A percentile compares a stretch with the other conserved stretches of the same genome.
These are phyloP conservation scores for Penicillium fimorum DNA, from an alignment of 495 filamentous ascomycete genomes.

Conservation along the genomic window DNA sequence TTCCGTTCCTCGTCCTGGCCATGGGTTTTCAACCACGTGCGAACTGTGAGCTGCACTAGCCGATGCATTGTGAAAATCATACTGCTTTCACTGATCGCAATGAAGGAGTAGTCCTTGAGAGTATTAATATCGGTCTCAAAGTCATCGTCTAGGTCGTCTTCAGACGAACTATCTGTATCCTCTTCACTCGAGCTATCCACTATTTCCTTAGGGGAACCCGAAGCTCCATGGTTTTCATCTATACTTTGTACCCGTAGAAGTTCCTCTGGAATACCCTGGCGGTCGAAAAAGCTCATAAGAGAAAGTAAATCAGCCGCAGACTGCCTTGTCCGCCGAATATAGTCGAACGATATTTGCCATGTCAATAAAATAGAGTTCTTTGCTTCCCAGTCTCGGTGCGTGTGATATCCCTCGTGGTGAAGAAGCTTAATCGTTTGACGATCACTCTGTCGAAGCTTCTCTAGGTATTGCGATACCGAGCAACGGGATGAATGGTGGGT, in stretches of 20 bases:
- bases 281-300: conserved; percentile 31
- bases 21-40: conserved; percentile 7
- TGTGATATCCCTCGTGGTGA: conserved; percentile 6
- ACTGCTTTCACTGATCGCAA: too few species aligned
- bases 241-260: neutral
- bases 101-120: too few species aligned
- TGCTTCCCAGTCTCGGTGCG: conserved; percentile 20
- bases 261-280: conserved; percentile 14
- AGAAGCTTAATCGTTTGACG: conserved; percentile 9
- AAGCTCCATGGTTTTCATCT: neutral
- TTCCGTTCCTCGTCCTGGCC: conserved; percentile 30
- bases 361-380: conserved; percentile 28
- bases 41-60: neutral
- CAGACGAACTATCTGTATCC: neutral
- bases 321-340: conserved; percentile 16
- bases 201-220: neutral
- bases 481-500: conserved; percentile 21
- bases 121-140: too few species aligned
- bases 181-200: neutral
- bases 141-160: too few species aligned
- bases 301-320: too few species aligned
- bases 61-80: neutral
- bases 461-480: conserved; percentile 35
- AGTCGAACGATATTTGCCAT: conserved; percentile 37
- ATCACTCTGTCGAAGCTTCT: conserved; percentile 27